Evolutionary conservation across 2,329 filamentous ascomycete genomes (phyloP), one percentile per base, ranked within the genome.

Genomic region (Scytalidium lignicola): DNA sequence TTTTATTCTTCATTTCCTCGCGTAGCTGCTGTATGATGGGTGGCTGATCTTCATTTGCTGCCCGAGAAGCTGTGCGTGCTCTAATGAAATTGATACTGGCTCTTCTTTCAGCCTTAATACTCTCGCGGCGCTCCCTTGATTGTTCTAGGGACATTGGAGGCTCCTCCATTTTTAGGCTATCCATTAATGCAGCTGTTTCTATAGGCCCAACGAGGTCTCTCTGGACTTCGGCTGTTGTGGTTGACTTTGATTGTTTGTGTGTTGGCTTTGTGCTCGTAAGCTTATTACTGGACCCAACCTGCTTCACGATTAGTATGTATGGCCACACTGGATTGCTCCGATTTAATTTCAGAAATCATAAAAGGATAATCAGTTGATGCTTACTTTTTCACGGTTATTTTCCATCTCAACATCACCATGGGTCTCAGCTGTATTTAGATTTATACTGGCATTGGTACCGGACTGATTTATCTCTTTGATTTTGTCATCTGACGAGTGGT

Each of bases 101-200:
- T 2, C 22, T 18, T 21, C 50, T 43, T 32, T 50, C 43, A 9
- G 49, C 32, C 20, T 52, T 52, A 17, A 47, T 26, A 41, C 45
- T 48, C 12, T n/a, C 22, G 10, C 26, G 21, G 18, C 20, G 32
- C 22, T 23, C 17, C 18, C 32, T 18, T 17, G 21, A n/a, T 23
- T 42, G n/a, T 9, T 26, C 32, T 10, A 47, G 17, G 17, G n/a
- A 41, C 2, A 41, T 37, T 17, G 32, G 37, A 13, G 5, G 37
- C 13, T 47, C 43, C n/a, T 21, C 19, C n/a, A n/a, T n/a, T 37
- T 23, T 47, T 26, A 12, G 15, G 23, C 23, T 19, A 12, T 29
- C 15, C 28, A 18, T 18, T 29, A 20, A 18, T n/a, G 32, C n/a
- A 2, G n/a, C 20, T 39, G 29, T 15, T 3, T 46, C 29, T 10